phyloP scores from a whole-genome alignment of 495 filamentous ascomycete species.

The Amphirosellinia nigrospora region DNA sequence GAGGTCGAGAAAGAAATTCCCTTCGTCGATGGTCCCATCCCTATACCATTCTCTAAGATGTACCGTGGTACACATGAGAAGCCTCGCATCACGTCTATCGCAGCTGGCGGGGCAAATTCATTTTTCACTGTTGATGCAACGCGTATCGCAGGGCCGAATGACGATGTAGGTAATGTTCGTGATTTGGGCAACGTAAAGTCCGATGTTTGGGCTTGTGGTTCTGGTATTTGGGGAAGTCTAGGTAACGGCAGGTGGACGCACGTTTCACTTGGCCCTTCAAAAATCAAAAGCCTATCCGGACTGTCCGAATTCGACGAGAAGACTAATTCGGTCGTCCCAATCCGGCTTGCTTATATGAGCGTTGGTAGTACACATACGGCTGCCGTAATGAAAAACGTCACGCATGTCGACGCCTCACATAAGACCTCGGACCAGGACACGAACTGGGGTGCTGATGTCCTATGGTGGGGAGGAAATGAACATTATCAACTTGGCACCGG shows the following conservation, averaged over 20 bases:
- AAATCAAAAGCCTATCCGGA: slow-evolving; percentile 81
- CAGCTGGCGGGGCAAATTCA: slow-evolving; percentile 83
- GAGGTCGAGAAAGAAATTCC: slow-evolving; percentile 65
- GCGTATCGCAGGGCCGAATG: slow-evolving; percentile 51
- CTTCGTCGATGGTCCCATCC: slow-evolving; percentile 70
- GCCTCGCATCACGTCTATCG: slow-evolving; percentile 71
- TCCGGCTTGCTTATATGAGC: slow-evolving; percentile 72
- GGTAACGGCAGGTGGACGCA: slow-evolving; percentile 93
- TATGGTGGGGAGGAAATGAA: slow-evolving; percentile 97
- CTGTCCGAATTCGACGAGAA: slow-evolving; percentile 86
- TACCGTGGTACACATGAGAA: slow-evolving; percentile 67
- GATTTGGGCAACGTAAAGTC: slow-evolving; percentile 59
- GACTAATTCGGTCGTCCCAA: slow-evolving; percentile 69
- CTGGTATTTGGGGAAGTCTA: slow-evolving; percentile 81
- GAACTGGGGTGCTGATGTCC: slow-evolving; percentile 82
- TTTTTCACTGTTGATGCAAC: slow-evolving; percentile 86
- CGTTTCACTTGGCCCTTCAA: slow-evolving; percentile 75
- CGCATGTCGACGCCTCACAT: slow-evolving; percentile 60
- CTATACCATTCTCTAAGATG: slow-evolving; percentile 69
- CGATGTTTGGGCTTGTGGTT: slow-evolving; percentile 86
- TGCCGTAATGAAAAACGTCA: slow-evolving; percentile 81
- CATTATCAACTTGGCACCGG: slow-evolving; percentile 91
- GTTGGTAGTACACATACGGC: slow-evolving; percentile 80
- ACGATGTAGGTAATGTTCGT: slow-evolving; percentile 42
- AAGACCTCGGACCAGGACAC: slow-evolving; percentile 65